Percentiles rank a stretch among this genome's conserved stretches.
Evolutionary conservation across 164 flowering plant species (phyloP).

Genomic region (Euptelea pleiosperma): DNA sequence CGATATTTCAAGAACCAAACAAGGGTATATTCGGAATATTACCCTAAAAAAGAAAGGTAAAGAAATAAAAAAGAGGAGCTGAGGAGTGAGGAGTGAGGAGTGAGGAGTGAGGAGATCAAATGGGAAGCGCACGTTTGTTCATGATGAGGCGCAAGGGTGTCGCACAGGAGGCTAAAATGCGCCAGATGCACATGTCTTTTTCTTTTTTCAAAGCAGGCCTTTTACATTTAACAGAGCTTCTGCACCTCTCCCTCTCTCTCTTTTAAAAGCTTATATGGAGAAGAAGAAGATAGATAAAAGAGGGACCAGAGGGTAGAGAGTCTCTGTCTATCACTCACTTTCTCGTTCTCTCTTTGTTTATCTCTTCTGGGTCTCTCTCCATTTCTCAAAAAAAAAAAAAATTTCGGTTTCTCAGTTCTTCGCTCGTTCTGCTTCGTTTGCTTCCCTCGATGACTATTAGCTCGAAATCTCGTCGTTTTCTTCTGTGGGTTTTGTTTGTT

Average conservation of each 20-base stretch:
- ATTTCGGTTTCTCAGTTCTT: background rate
- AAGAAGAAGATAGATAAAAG: background rate
- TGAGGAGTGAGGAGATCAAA: background rate
- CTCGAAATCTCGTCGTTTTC: slow-evolving; percentile 14
- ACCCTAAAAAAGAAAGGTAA: background rate
- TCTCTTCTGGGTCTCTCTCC: background rate
- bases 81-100: background rate
- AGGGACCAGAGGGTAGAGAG: background rate
- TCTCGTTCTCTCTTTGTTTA: slow-evolving; percentile 7
- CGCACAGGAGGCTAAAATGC: background rate
- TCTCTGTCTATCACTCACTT: background rate
- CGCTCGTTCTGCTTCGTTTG: background rate
- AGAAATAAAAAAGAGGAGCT: background rate
- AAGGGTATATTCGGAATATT: background rate
- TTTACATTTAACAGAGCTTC: background rate
- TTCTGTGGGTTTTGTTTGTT: slow-evolving; percentile 13
- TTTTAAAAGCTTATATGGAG: background rate
- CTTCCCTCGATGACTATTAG: slow-evolving; percentile 12
- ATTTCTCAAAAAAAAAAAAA: background rate
- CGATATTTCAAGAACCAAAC: background rate
- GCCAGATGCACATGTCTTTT: background rate
- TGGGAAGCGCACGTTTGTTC: slow-evolving; percentile 15
- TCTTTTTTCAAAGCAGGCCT: slow-evolving; percentile 12
- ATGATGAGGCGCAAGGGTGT: background rate
- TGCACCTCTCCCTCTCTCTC: background rate